A percentile compares a stretch with the other conserved stretches of the same genome.
Conservation (phyloP, 768 basidiomycete species). For the Stropharia rugosoannulata region DNA sequence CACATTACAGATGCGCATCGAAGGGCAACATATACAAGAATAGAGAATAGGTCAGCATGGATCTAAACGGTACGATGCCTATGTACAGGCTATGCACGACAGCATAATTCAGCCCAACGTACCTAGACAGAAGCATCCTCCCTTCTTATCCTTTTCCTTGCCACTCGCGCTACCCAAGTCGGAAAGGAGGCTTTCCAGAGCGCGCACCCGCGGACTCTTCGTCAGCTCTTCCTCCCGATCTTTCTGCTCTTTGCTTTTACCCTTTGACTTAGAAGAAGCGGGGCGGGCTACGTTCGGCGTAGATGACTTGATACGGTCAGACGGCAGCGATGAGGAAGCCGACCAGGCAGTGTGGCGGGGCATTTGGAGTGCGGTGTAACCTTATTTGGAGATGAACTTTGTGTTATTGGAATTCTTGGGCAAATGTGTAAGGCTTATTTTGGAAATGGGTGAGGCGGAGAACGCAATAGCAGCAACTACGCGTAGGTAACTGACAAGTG, state of each 20-base stretch:
- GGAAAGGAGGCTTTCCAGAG: constrained; percentile 46
- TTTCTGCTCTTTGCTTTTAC: constrained; percentile 33
- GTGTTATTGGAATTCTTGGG: no score
- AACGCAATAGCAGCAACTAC: not conserved
- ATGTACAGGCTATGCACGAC: no score
- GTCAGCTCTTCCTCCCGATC: constrained; percentile 23
- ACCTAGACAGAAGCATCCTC: constrained; percentile 76
- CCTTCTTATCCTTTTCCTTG: constrained; percentile 49
- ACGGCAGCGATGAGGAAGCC: constrained; percentile 45
- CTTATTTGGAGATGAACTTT: not conserved
- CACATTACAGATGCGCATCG: no score
- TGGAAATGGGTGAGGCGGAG: no score
- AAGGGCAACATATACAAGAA: no score
- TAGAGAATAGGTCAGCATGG: no score
- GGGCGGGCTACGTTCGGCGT: constrained; percentile 15
- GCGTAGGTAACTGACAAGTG: not conserved
- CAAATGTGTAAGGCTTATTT: no score
- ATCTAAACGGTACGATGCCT: no score
- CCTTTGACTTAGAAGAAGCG: constrained; percentile 26
- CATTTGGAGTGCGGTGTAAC: constrained; percentile 23
- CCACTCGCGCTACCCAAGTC: constrained; percentile 34
- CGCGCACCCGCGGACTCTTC: constrained; percentile 49
- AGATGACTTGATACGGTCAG: constrained; percentile 48
- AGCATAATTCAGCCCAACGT: constrained; percentile 9
- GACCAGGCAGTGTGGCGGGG: constrained; percentile 41